These are phyloP conservation scores for Hyaloscypha finlandica DNA, from an alignment of 495 filamentous ascomycete species.

Conservation along the genomic window DNA sequence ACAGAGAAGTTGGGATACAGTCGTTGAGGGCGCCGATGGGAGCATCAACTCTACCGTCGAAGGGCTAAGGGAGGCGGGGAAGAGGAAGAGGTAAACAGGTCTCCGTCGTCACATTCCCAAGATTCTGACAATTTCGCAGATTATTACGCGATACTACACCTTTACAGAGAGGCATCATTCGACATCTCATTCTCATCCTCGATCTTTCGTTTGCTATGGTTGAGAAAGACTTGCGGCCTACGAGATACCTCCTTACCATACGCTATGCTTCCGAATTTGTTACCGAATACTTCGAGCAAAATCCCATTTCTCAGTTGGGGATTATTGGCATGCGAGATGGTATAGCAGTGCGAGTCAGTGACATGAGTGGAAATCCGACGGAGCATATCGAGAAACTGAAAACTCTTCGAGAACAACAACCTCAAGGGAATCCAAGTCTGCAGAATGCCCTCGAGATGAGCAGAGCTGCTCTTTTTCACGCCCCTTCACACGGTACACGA, in stretches of 20 bases:
- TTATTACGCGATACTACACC: slow-evolving; percentile 90
- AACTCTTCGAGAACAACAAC: slow-evolving; percentile 71
- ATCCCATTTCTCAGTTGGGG: slow-evolving; percentile 95
- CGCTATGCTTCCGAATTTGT: slow-evolving; percentile 87
- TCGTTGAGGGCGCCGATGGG: slow-evolving; percentile 73
- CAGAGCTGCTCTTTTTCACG: slow-evolving; percentile 83
- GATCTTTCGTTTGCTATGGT: slow-evolving; percentile 92
- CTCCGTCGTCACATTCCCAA: neutral
- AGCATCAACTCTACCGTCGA: slow-evolving; percentile 71
- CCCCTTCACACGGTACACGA: slow-evolving; percentile 88
- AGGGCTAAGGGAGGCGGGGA: slow-evolving; percentile 67
- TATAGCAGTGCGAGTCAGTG: slow-evolving; percentile 78
- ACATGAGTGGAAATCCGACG: slow-evolving; percentile 87
- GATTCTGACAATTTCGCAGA: slow-evolving; percentile 40
- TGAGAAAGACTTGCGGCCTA: slow-evolving; percentile 92
- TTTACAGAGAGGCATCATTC: slow-evolving; percentile 93
- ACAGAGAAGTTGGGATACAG: slow-evolving; percentile 63
- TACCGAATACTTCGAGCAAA: slow-evolving; percentile 95
- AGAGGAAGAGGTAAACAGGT: slow-evolving; percentile 65
- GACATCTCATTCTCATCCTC: slow-evolving; percentile 88
- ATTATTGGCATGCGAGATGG: slow-evolving; percentile 92
- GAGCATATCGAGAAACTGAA: slow-evolving; percentile 82
- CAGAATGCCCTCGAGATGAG: slow-evolving; percentile 97
- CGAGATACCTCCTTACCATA: slow-evolving; percentile 76
- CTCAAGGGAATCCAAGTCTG: slow-evolving; percentile 83